Conservation (phyloP, 2,329 filamentous ascomycete genomes). For the Stromatinia cepivora region DNA sequence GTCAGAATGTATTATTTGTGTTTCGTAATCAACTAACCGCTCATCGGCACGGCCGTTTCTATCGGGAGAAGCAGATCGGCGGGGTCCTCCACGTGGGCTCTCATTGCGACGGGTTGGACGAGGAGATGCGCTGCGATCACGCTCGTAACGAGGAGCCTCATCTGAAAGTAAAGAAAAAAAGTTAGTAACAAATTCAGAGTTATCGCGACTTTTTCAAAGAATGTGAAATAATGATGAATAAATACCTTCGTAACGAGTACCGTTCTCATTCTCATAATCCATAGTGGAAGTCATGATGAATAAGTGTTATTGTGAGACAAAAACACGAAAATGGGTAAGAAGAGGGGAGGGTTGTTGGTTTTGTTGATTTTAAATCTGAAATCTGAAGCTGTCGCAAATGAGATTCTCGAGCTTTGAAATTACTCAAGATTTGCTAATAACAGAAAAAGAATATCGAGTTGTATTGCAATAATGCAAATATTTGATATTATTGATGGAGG, state of each 20-base stretch:
- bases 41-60: constrained; percentile 50
- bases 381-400: constrained; percentile 21
- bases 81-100: constrained; percentile 54
- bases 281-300: constrained; percentile 53
- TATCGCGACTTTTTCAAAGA: background rate
- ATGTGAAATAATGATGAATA: constrained; percentile 1
- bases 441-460: background rate
- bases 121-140: constrained; percentile 66
- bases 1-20: constrained; percentile 21
- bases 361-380: constrained; percentile 10
- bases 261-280: constrained; percentile 69
- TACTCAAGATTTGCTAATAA: constrained; percentile 22
- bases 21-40: constrained; percentile 44
- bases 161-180: constrained; percentile 46
- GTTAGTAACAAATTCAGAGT: constrained; percentile 21
- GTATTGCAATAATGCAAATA: constrained; percentile 6
- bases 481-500: background rate
- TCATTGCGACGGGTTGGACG: constrained; percentile 59
- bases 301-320: constrained; percentile 26
- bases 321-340: constrained; percentile 14
- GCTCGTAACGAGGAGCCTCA: constrained; percentile 65
- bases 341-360: background rate
- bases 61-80: constrained; percentile 62
- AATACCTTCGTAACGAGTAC: constrained; percentile 65
- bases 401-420: constrained; percentile 21